These are phyloP conservation scores for Fusarium penzigii DNA, from an alignment of 2,329 filamentous ascomycete species.

Conservation along the genomic window DNA sequence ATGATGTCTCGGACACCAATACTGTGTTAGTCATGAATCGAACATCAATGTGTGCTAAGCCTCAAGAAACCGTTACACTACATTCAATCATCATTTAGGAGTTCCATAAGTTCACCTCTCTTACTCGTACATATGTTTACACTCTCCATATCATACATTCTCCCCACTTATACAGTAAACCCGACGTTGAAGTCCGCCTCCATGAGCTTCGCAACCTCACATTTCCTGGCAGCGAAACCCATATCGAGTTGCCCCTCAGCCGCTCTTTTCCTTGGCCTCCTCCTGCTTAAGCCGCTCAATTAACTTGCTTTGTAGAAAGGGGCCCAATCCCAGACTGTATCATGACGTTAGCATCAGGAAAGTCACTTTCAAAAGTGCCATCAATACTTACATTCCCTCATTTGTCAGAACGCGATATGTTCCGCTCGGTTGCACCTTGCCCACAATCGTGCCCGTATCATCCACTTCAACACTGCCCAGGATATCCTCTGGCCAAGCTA, in stretches of 20 bases:
- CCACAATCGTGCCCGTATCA: slow-evolving; percentile 55
- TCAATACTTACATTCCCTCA: slow-evolving; percentile 64
- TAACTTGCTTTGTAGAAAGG: slow-evolving; percentile 55
- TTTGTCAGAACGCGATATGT: slow-evolving; percentile 66
- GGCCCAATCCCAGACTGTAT: slow-evolving; percentile 34
- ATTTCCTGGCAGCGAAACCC: not conserved
- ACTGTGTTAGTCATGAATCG: too few species aligned
- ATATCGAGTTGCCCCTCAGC: slow-evolving; percentile 22
- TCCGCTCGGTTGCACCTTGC: slow-evolving; percentile 59
- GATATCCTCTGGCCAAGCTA: slow-evolving; percentile 71
- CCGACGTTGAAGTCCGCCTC: too few species aligned
- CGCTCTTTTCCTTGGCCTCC: slow-evolving; percentile 40
- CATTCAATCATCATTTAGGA: too few species aligned
- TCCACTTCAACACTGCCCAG: slow-evolving; percentile 68
- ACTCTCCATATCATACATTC: too few species aligned
- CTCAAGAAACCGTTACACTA: too few species aligned
- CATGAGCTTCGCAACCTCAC: not conserved
- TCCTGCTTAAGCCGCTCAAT: slow-evolving; percentile 54
- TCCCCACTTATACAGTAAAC: too few species aligned
- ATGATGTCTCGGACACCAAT: too few species aligned
- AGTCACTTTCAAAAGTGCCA: not conserved
- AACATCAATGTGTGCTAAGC: too few species aligned
- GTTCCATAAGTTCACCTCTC: too few species aligned
- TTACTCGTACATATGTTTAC: too few species aligned
- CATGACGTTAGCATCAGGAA: slow-evolving; percentile 19